A percentile compares a stretch with the other conserved stretches of the same genome.
Conservation (phyloP, 2,329 filamentous ascomycete species). For the Beauveria brongniartii region DNA sequence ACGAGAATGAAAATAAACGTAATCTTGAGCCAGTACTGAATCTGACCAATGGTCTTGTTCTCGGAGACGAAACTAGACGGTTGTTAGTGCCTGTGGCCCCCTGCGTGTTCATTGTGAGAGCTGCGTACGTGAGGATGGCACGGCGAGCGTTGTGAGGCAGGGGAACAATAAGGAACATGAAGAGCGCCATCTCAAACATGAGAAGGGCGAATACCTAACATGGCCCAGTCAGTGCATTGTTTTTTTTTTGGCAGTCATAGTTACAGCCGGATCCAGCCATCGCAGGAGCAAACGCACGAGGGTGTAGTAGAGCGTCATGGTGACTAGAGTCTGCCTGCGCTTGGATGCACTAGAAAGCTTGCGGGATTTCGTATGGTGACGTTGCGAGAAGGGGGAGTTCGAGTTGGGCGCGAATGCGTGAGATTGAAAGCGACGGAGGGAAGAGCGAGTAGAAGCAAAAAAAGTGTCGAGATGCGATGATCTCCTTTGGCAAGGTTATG, state of each 20-base stretch:
- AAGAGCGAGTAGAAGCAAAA: background rate
- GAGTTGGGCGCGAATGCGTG: background rate
- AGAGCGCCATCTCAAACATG: constrained; percentile 74
- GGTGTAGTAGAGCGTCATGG: constrained; percentile 52
- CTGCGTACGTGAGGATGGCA: constrained; percentile 65
- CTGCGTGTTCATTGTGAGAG: background rate
- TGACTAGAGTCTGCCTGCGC: constrained; percentile 21
- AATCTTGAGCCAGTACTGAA: constrained; percentile 98
- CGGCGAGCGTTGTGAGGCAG: constrained; percentile 81
- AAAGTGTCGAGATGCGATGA: background rate
- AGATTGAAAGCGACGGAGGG: background rate
- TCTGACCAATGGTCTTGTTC: constrained; percentile 73
- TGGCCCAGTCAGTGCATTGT: constrained; percentile 18
- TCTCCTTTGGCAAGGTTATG: background rate
- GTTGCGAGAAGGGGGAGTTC: background rate
- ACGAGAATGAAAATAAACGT: constrained; percentile 99
- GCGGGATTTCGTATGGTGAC: background rate
- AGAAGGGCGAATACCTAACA: constrained; percentile 72
- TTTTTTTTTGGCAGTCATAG: background rate
- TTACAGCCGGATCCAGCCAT: background rate
- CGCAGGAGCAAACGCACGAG: constrained; percentile 30
- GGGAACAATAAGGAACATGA: constrained; percentile 74
- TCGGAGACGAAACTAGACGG: constrained; percentile 77
- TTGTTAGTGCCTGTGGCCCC: constrained; percentile 10
- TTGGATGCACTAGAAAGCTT: background rate